Base-by-base conservation (phyloP, 441 rosid genomes). In the Jatropha multifida region DNA sequence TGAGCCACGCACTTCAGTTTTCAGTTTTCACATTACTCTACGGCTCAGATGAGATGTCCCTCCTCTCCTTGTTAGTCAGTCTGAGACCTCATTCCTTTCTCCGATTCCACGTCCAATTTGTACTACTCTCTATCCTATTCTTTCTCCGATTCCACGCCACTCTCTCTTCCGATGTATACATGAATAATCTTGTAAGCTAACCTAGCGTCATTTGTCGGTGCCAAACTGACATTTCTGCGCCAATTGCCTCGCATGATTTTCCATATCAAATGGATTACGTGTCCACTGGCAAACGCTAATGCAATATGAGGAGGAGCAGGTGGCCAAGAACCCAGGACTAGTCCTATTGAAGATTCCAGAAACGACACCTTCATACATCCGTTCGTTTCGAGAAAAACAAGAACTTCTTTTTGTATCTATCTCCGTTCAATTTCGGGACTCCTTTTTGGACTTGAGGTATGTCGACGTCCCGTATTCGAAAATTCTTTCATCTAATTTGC, bases 111-210 rank as follows among this genome's bases (percentile, higher is more conserved):
- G 7, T n/a, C 20, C 17, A 1, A 54, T 32, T 32, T 32, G 32
- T 32, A 32, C 32, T 32, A 32, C 32, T 32, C 32, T 2, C 2
- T 32, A 15, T 55, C 26, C 3, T 8, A 63, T 67, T 23, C 71
- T 44, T 67, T 44, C 56, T 67, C 14, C 14, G 17, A 23, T 48
- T 67, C 40, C 71, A 67, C 54, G 71, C 55, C n/a, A n/a, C 4
- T 48, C 5, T 18, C 55, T 4, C 17, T 9, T 51, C 54, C 49
- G 7, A 14, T 38, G 7, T 12, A 8, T 41, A 12, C 5, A 15
- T 37, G 38, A 4, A 5, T 27, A 17, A 11, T 5, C 3, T 14
- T 23, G 41, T 23, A 32, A 32, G 32, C 32, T 32, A 32, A 32
- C 1, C 10, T 10, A 44, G 4, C 26, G 2, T 20, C 52, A 11